phyloP scores from a whole-genome alignment of 257 asterid genomes.

The Scutellaria baicalensis region DNA sequence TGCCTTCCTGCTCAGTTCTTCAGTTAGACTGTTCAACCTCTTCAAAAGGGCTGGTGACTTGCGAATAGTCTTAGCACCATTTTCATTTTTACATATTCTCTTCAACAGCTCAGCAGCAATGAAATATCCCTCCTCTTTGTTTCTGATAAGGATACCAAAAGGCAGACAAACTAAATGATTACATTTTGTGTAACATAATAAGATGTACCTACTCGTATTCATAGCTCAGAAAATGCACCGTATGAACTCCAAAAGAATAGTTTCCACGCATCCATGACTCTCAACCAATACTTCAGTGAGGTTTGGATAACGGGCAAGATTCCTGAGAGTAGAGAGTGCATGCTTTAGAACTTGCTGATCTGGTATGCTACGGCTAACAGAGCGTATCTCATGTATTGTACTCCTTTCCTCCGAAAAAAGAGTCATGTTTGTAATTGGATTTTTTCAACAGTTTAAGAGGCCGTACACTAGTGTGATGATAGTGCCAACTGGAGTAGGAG shows the following conservation, averaged over 20 bases:
- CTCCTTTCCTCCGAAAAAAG: too few species aligned
- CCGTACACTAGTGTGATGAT: too few species aligned
- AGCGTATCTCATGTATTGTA: too few species aligned
- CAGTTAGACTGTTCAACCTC: constrained; percentile 63
- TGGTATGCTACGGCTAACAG: constrained; percentile 90
- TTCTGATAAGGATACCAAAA: constrained; percentile 31
- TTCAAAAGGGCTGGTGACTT: constrained; percentile 55
- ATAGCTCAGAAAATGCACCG: constrained; percentile 30
- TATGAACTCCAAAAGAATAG: constrained; percentile 54
- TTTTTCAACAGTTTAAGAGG: too few species aligned
- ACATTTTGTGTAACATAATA: background rate
- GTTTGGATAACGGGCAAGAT: constrained; percentile 76
- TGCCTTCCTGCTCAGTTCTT: constrained; percentile 66
- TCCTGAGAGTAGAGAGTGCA: constrained; percentile 81
- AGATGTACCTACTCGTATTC: background rate
- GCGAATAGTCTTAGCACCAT: constrained; percentile 47
- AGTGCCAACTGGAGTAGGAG: too few species aligned
- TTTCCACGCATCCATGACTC: constrained; percentile 51
- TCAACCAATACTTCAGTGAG: constrained; percentile 39
- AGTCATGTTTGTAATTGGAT: too few species aligned
- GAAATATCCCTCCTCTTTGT: constrained; percentile 88
- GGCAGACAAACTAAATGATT: background rate
- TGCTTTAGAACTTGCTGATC: constrained; percentile 90
- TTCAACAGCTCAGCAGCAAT: constrained; percentile 79
- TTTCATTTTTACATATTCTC: constrained; percentile 39